Evolutionary conservation across 164 flowering plant genomes (phyloP).

Genomic region (Vitis vinifera): DNA sequence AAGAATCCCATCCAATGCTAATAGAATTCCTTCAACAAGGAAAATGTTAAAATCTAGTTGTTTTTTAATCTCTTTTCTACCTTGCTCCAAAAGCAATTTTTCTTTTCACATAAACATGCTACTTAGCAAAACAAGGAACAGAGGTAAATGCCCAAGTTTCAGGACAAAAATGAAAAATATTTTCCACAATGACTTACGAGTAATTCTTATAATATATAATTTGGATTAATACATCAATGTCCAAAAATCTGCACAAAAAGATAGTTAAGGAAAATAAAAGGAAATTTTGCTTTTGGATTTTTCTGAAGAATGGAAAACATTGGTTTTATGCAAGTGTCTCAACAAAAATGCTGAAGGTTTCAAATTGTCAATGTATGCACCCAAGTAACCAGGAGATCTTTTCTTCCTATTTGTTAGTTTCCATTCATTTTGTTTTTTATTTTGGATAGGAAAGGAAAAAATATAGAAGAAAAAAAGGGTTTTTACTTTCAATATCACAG

Average conservation of each 20-base stretch:
- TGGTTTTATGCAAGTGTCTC: neutral
- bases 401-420: no score
- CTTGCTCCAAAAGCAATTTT: neutral
- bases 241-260: no score
- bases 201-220: no score
- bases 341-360: no score
- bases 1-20: no score
- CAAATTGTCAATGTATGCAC: neutral
- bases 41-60: neutral
- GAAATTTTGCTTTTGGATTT: no score
- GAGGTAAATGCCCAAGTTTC: neutral
- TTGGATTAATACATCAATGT: no score
- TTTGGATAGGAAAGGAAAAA: neutral
- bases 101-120: neutral
- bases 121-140: neutral
- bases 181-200: neutral
- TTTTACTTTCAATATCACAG: constrained; percentile 8
- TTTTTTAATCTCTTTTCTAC: neutral
- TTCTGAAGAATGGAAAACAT: neutral
- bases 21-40: neutral
- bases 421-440: neutral
- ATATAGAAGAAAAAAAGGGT: neutral
- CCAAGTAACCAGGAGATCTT: no score
- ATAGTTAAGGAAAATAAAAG: no score
- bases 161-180: neutral